Evolutionary conservation across 345 rosid genomes (phyloP).

Genomic region (Firmiana major): DNA sequence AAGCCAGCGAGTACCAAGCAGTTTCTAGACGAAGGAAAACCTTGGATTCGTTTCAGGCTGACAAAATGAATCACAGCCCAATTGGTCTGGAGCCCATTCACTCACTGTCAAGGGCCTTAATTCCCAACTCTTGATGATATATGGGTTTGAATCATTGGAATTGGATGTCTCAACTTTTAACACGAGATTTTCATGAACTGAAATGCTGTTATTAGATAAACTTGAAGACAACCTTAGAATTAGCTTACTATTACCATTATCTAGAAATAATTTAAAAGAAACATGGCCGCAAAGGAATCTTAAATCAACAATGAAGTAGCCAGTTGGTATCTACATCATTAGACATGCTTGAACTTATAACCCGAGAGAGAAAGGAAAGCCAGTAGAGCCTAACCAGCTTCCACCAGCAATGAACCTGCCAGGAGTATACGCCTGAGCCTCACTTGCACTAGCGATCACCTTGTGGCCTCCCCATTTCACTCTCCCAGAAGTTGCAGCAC

Average conservation of each 20-base stretch:
- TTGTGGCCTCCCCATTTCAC: constrained; percentile 70
- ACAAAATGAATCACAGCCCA: not conserved
- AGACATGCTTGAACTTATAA: constrained; percentile 20
- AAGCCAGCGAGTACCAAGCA: too few relatives aligned
- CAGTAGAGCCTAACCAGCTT: constrained; percentile 66
- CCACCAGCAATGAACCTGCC: constrained; percentile 59
- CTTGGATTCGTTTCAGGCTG: not conserved
- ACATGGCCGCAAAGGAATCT: not conserved
- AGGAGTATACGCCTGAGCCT: constrained; percentile 55
- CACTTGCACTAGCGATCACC: constrained; percentile 50
- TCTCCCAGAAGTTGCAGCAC: constrained; percentile 65
- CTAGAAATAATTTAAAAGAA: not conserved
- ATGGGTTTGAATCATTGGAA: not conserved
- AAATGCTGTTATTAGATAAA: not conserved
- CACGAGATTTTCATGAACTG: not conserved
- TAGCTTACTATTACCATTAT: not conserved
- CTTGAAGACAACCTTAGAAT: not conserved
- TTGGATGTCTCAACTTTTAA: not conserved
- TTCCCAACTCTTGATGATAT: not conserved
- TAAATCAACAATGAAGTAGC: not conserved
- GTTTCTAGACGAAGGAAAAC: not conserved
- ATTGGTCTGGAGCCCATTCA: not conserved
- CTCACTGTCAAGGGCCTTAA: not conserved
- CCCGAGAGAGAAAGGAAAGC: constrained; percentile 75
- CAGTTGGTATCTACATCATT: not conserved